phyloP scores from a whole-genome alignment of 306 rosid species.

The Acacia melanoxylon region DNA sequence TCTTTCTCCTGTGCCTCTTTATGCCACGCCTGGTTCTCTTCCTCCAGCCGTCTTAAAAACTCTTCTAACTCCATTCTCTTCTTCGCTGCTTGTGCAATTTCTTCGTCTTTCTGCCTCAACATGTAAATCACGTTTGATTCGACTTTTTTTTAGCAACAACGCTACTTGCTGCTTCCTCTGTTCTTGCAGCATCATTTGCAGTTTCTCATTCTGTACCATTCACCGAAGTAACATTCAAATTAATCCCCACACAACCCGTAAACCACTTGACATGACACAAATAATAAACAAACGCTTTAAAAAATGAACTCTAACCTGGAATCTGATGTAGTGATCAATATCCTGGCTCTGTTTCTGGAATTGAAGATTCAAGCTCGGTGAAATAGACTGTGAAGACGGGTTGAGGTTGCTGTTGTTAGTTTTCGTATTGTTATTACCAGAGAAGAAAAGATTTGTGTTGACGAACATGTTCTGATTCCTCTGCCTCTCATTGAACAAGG shows the following conservation, averaged over 20 bases:
- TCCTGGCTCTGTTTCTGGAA: conserved; percentile 53
- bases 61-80: conserved; percentile 57
- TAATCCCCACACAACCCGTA: not conserved
- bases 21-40: conserved; percentile 63
- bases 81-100: conserved; percentile 45
- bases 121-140: conserved; percentile 36
- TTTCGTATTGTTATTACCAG: conserved; percentile 22
- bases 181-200: conserved; percentile 49
- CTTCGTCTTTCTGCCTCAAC: conserved; percentile 58
- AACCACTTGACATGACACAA: not conserved
- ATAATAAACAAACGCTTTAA: not conserved
- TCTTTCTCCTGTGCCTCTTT: conserved; percentile 60
- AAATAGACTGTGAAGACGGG: not conserved
- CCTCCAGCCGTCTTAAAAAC: conserved; percentile 49
- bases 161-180: conserved; percentile 52
- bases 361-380: conserved; percentile 36
- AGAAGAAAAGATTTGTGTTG: conserved; percentile 10
- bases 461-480: conserved; percentile 16
- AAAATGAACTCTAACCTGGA: conserved; percentile 45
- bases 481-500: conserved; percentile 16
- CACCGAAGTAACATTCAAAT: not conserved
- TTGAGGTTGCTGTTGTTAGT: not conserved
- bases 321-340: conserved; percentile 49
- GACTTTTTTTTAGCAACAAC: conserved; percentile 34
- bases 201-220: conserved; percentile 52